A percentile compares a stretch with the other conserved stretches of the same genome.
These are phyloP conservation scores for Pistacia vera DNA, from an alignment of 345 rosid genomes.

Conservation along the genomic window DNA sequence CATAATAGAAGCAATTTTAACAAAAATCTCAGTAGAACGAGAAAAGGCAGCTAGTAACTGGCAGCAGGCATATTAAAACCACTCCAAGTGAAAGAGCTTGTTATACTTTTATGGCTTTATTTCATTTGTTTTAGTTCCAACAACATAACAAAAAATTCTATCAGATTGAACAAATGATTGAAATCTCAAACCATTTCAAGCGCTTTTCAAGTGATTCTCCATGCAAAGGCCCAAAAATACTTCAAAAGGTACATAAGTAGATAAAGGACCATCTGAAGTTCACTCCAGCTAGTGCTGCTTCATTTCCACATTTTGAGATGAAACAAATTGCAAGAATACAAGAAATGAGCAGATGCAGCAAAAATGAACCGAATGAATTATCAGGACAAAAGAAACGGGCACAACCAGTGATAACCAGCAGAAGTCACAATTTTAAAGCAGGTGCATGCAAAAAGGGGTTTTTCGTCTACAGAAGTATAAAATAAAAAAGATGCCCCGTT, in stretches of 20 bases:
- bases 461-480: not conserved
- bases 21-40: not conserved
- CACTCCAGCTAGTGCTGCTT: not conserved
- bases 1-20: not conserved
- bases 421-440: not conserved
- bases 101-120: not conserved
- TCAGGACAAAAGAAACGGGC: not conserved
- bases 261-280: not conserved
- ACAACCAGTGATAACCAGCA: not conserved
- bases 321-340: not conserved
- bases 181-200: not conserved
- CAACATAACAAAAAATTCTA: not conserved
- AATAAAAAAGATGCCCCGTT: not conserved
- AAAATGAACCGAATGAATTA: not conserved
- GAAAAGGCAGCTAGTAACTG: conserved; percentile 5
- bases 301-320: not conserved
- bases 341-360: not conserved
- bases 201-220: not conserved
- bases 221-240: not conserved
- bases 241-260: not conserved
- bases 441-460: not conserved
- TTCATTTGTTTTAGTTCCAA: not conserved
- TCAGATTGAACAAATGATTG: not conserved
- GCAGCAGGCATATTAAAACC: conserved; percentile 7
- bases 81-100: not conserved